Conservation (phyloP, 2,329 filamentous ascomycete species). For the Zymoseptoria ardabiliae region DNA sequence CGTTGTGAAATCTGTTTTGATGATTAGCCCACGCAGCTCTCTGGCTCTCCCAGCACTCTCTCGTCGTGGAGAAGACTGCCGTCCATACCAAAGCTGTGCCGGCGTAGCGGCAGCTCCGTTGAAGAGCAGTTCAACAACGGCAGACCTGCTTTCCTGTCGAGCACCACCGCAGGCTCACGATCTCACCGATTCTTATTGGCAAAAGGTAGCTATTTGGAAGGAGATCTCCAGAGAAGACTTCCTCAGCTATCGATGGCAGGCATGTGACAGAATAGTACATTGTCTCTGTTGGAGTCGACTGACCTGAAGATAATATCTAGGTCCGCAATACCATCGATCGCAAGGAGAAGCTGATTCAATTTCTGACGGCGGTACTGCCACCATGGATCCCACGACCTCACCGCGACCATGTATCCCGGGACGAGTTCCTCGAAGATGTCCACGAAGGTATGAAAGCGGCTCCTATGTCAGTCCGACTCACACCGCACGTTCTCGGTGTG, state of each 20-base stretch:
- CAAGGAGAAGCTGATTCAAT: slow-evolving; percentile 40
- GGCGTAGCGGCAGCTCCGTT: neutral
- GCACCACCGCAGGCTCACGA: neutral
- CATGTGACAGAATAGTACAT: slow-evolving; percentile 30
- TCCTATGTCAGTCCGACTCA: slow-evolving; percentile 55
- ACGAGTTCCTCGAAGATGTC: slow-evolving; percentile 51
- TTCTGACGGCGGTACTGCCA: slow-evolving; percentile 47
- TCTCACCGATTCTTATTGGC: slow-evolving; percentile 12
- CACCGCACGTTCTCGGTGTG: slow-evolving; percentile 52
- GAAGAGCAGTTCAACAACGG: neutral
- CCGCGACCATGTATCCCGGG: slow-evolving; percentile 37
- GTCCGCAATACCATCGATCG: slow-evolving; percentile 45
- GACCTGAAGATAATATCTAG: slow-evolving; percentile 25
- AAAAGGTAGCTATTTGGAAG: slow-evolving; percentile 35
- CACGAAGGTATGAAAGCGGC: slow-evolving; percentile 45
- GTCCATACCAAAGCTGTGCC: neutral
- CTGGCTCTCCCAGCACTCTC: neutral
- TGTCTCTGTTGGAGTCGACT: neutral
- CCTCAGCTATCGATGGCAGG: slow-evolving; percentile 49
- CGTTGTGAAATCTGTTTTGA: neutral
- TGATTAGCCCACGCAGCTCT: neutral
- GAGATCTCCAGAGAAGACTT: slow-evolving; percentile 44
- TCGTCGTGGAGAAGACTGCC: neutral
- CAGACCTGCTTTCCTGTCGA: neutral
- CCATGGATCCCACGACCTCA: slow-evolving; percentile 37